Evolutionary conservation across 176 grass and related monocot species (phyloP), one percentile per base, ranked within the genome.

Genomic region (Cenchrus purpureus): DNA sequence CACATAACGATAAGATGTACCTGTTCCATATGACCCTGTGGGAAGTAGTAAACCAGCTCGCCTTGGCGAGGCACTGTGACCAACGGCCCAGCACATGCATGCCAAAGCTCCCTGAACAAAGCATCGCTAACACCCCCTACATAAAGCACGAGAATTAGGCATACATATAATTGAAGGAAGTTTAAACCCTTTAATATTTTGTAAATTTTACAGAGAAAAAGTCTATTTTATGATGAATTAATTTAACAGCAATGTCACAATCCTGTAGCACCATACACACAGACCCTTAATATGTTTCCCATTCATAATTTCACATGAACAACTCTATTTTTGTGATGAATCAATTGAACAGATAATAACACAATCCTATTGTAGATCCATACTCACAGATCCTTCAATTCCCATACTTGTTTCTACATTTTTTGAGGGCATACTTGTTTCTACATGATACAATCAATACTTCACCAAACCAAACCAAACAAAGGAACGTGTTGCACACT

Each of bases 11-110:
- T 8, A 14, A 83, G 61, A 78, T 85, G 25, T 79, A 95, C 95
- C 95, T 98, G 95, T 81, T 98, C 95, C 95, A 95, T 95, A 74
- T 98, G 93, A 63, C 95, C 95, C 75, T 98, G 95, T 8, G 95
- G 93, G 74, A 95, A 98, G 87, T 98, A 98, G 87, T 93, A 98
- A 19, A 98, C 95, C 73, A 88, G 69, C 78, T 93, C 95, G 70
- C 87, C 93, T 76, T 83, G 80, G 9, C 84, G 78, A 73, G 95
- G 95, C 46, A 98, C 84, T 5, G 79, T 87, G 68, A 98, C 87
- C 76, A 98, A 83, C 0, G 91, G 91, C 20, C 95, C 95, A 8
- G 95, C 95, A 28, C 95, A 98, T 62, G 95, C 95, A 56, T 93
- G 86, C 95, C 95, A 98, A 42, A 98, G 87, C 76, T 98, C 93